These are phyloP conservation scores for Zygotorulaspora florentina DNA, from an alignment of 805 yeast species.

Conservation along the genomic window DNA sequence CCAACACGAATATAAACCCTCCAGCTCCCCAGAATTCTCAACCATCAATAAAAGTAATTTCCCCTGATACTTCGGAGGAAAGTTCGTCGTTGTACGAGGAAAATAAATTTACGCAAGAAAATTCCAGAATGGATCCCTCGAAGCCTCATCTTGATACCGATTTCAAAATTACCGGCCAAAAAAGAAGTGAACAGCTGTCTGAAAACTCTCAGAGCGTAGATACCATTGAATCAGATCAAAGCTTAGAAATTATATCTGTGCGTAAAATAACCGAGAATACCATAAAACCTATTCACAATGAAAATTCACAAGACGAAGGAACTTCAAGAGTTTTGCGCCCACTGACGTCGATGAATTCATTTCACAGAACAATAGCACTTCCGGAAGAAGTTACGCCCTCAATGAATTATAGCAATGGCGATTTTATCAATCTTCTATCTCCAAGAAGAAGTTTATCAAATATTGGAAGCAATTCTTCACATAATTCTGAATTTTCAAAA, in stretches of 20 bases:
- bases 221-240: neutral
- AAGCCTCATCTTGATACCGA: neutral
- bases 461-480: conserved; percentile 22
- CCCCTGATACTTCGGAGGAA: neutral
- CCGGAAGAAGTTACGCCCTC: conserved; percentile 4
- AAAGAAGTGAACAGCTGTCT: no score
- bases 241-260: neutral
- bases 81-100: conserved; percentile 8
- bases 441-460: conserved; percentile 28
- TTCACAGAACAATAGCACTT: conserved; percentile 5
- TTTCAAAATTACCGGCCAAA: conserved; percentile 1
- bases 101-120: conserved; percentile 15
- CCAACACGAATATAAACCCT: neutral
- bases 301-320: no score
- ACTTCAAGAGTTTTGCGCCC: neutral
- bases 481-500: conserved; percentile 29
- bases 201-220: no score
- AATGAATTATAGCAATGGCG: neutral
- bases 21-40: no score
- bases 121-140: conserved; percentile 11
- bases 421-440: conserved; percentile 12
- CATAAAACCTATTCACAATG: neutral
- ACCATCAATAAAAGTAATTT: neutral
- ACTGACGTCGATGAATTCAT: conserved; percentile 9
- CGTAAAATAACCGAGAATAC: neutral